Evolutionary conservation across 2,329 filamentous ascomycete species (phyloP).

Genomic region (Dactylellina drechsleri): DNA sequence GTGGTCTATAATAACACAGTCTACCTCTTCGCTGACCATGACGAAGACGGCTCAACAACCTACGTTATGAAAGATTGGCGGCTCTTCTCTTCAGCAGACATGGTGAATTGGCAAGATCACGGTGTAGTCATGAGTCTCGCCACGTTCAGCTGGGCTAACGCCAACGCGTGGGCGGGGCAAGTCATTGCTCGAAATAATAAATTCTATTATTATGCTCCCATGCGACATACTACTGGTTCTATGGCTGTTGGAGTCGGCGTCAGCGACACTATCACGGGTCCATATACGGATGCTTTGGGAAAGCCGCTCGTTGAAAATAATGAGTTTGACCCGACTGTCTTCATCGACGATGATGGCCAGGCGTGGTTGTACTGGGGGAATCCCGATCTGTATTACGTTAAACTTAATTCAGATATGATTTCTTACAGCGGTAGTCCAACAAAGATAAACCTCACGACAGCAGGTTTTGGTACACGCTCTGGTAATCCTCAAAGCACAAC

Average conservation of each 20-base stretch:
- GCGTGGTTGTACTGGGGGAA: constrained; percentile 64
- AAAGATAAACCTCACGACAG: constrained; percentile 56
- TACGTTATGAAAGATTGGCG: constrained; percentile 61
- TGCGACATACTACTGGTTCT: constrained; percentile 55
- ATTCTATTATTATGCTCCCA: constrained; percentile 61
- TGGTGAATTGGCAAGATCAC: constrained; percentile 61
- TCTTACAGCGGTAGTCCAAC: constrained; percentile 59
- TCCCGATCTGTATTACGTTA: constrained; percentile 62
- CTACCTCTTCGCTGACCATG: constrained; percentile 60
- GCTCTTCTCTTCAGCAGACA: constrained; percentile 60
- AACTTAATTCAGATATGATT: constrained; percentile 63
- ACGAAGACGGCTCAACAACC: constrained; percentile 58
- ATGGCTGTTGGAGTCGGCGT: constrained; percentile 61
- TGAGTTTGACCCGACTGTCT: constrained; percentile 62
- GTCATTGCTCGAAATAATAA: constrained; percentile 60
- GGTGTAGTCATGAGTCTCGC: constrained; percentile 58
- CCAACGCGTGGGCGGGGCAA: constrained; percentile 61
- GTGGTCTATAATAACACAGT: constrained; percentile 59
- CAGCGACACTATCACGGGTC: constrained; percentile 61
- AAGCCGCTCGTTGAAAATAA: constrained; percentile 61
- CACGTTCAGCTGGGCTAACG: constrained; percentile 61
- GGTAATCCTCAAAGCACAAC: constrained; percentile 53
- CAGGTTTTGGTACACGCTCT: constrained; percentile 52
- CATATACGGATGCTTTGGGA: constrained; percentile 61
- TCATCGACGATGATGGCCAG: constrained; percentile 64